phyloP scores from a whole-genome alignment of 345 rosid genomes.

The Ricinus communis region DNA sequence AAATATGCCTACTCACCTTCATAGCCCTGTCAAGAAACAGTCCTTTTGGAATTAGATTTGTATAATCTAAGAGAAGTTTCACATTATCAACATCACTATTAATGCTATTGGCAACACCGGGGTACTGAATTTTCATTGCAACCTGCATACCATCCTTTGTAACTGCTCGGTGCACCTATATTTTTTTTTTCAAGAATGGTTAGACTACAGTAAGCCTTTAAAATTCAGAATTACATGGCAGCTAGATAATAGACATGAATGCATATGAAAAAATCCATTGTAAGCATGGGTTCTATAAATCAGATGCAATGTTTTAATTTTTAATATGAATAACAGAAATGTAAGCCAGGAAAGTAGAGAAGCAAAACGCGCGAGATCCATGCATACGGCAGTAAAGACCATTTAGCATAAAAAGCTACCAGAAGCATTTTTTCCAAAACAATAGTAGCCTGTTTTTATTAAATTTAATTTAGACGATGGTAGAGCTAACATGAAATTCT shows the following conservation, averaged over 20 bases:
- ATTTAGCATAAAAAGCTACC: not conserved
- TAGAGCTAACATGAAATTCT: no score
- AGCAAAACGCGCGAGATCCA: not conserved
- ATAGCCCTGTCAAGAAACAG: constrained; percentile 90
- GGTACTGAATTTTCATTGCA: constrained; percentile 98
- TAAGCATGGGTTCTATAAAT: not conserved
- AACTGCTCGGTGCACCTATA: constrained; percentile 88
- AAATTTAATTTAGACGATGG: not conserved
- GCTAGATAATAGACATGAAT: not conserved
- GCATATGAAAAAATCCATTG: not conserved
- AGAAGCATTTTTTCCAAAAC: not conserved
- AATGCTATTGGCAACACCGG: constrained; percentile 95
- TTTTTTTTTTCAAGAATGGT: constrained; percentile 16
- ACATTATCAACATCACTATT: constrained; percentile 96
- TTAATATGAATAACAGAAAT: not conserved
- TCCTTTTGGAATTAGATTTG: constrained; percentile 90
- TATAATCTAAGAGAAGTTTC: constrained; percentile 72
- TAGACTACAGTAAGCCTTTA: constrained; percentile 8
- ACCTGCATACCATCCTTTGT: constrained; percentile 69
- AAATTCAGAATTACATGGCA: not conserved
- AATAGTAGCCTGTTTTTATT: not conserved
- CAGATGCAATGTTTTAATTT: not conserved
- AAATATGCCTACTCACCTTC: constrained; percentile 55
- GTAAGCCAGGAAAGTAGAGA: no score
- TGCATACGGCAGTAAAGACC: not conserved